phyloP scores from a whole-genome alignment of 495 filamentous ascomycete species.

The Talaromyces liani region DNA sequence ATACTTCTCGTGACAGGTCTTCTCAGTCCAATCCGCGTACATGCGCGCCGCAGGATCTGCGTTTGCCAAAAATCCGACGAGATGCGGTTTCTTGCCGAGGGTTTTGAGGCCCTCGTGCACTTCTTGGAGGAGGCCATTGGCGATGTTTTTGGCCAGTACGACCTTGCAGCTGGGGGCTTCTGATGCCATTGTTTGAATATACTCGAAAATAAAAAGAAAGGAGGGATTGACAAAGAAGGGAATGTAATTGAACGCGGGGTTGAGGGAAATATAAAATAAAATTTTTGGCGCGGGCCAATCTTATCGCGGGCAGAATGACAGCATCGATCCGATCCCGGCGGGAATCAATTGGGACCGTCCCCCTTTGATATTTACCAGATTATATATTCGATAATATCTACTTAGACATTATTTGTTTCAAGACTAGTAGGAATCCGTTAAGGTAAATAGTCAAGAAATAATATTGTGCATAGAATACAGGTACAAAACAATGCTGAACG shows the following conservation, averaged over 20 bases:
- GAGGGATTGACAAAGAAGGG: not conserved
- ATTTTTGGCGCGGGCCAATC: slow-evolving; percentile 6
- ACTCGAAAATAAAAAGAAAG: not conserved
- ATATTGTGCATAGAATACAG: not conserved
- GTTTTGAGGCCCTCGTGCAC: slow-evolving; percentile 63
- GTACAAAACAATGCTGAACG: not conserved
- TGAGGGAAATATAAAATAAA: slow-evolving; percentile 1
- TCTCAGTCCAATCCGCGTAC: slow-evolving; percentile 96
- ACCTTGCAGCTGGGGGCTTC: slow-evolving; percentile 61
- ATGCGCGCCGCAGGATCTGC: slow-evolving; percentile 81
- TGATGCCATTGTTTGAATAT: slow-evolving; percentile 31
- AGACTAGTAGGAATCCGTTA: too few relatives aligned
- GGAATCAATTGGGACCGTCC: too few relatives aligned
- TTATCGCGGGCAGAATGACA: not conserved
- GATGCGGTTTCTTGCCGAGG: slow-evolving; percentile 60
- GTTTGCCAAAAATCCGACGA: slow-evolving; percentile 90
- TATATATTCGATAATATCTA: too few relatives aligned
- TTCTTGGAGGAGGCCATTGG: slow-evolving; percentile 70
- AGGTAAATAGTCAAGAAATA: not conserved
- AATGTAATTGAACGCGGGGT: not conserved
- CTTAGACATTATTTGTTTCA: too few relatives aligned
- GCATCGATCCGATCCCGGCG: slow-evolving; percentile 8
- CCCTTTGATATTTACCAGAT: too few relatives aligned
- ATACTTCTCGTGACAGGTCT: slow-evolving; percentile 90
- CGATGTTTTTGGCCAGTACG: slow-evolving; percentile 75